Base-by-base conservation (phyloP, 2,329 filamentous ascomycete genomes). In the Cladosporium cucumerinum region DNA sequence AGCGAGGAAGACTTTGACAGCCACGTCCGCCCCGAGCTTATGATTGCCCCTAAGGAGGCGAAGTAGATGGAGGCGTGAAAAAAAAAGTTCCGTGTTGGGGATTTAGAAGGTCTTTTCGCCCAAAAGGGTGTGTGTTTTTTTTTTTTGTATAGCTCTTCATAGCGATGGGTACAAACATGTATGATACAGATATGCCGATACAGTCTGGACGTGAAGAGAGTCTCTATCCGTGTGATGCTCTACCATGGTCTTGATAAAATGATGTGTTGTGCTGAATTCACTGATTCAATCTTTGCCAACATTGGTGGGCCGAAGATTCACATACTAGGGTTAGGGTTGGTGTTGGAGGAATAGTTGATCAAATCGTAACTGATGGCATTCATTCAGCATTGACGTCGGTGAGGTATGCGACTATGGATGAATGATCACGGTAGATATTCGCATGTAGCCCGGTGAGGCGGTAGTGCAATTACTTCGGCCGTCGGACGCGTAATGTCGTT, bases 1-100 rank as follows among this genome's bases (percentile, higher is more conserved):
- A 94, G 88, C 69, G 88, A 89, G 76, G 91, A 91, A 75, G 93
- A 97, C 76, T 98, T 98, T 76, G 93, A 97, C 79, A 85, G 87
- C 71, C 84, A 96, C 69, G 95, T 99, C 70, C 88, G 88, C 74
- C 95, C 95, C 26, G 94, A 98, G 83, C 86, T 98, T 76, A 99
- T 99, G 94, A 85, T 99, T 75, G 89, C 89, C 66, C 94, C 94
- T 57, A 89, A 87, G 79, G 86, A 89, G 74, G 85, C 85, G 77
- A 86, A 87, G 75, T 84, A 81, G 69, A 71, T 66, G 34, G 7
- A 10, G 7, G 14, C 18, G 28, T 25, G 26, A 8, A 32, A 25
- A 3, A 5, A 43, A 43, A 43, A 43, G 36, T 43, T 43, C 36
- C 36, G 8, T 10, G 34, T 43, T 16, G 6, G 18, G 21, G 10